Conservation (phyloP, 1,284 basidiomycete genomes). For the Peniophora sp. region DNA sequence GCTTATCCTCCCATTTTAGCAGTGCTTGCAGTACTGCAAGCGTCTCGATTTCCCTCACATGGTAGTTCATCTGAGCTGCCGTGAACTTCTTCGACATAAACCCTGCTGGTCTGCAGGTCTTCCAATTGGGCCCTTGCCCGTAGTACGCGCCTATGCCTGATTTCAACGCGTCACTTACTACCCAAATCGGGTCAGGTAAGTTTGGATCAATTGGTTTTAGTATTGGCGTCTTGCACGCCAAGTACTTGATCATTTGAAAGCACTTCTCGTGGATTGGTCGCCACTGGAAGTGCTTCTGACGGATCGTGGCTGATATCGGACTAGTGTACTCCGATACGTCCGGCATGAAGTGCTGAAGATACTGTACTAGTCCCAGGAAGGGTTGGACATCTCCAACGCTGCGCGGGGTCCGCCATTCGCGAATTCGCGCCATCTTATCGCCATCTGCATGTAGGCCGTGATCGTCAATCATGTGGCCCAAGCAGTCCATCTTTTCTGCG, state of each 20-base stretch:
- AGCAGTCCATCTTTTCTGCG: conserved; percentile 13
- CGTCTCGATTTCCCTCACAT: conserved; percentile 21
- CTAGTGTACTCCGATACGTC: background rate
- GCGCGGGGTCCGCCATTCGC: conserved; percentile 23
- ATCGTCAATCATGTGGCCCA: conserved; percentile 23
- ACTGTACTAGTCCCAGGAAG: conserved; percentile 28
- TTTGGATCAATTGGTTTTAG: background rate
- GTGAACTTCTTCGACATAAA: conserved; percentile 23
- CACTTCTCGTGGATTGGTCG: background rate
- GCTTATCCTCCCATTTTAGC: conserved; percentile 15
- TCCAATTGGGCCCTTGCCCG: conserved; percentile 14
- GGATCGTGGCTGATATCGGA: background rate
- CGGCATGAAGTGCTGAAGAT: conserved; percentile 12
- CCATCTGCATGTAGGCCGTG: conserved; percentile 20
- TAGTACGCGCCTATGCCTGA: conserved; percentile 14
- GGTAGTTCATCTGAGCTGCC: conserved; percentile 22
- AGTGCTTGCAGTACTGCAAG: conserved; percentile 22
- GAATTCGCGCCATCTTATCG: conserved; percentile 20
- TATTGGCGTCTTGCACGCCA: background rate
- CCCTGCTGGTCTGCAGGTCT: conserved; percentile 11
- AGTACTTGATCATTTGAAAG: background rate
- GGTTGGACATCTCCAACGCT: conserved; percentile 18
- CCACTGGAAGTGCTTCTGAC: background rate
- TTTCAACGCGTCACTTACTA: conserved; percentile 13
- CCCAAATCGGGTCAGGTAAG: conserved; percentile 4